Conservation (phyloP, 2,329 filamentous ascomycete genomes). For the Microthyrium microscopicum region DNA sequence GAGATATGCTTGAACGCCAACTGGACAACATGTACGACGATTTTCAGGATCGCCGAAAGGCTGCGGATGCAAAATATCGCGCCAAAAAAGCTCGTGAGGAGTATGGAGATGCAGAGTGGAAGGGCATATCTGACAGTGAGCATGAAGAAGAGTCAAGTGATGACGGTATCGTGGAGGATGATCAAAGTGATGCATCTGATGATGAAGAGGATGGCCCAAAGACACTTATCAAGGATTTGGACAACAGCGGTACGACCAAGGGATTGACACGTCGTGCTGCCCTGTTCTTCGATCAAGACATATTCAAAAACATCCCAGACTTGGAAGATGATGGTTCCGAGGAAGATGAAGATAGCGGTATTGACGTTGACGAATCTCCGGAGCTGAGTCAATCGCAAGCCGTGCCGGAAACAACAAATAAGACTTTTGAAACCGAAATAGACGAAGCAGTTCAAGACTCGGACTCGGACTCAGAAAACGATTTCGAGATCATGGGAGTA, state of each 20-base stretch:
- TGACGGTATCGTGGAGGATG: constrained; percentile 38
- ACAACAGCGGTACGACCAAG: constrained; percentile 32
- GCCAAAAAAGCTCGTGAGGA: constrained; percentile 78
- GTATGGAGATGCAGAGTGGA: constrained; percentile 77
- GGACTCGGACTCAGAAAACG: constrained; percentile 14
- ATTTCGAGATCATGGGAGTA: constrained; percentile 12
- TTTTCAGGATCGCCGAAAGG: constrained; percentile 66
- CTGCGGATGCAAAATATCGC: constrained; percentile 69
- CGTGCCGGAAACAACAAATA: constrained; percentile 1
- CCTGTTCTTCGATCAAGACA: constrained; percentile 85
- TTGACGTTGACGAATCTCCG: constrained; percentile 13
- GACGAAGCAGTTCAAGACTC: too few species aligned
- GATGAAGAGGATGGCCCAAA: constrained; percentile 37
- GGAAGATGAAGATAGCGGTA: constrained; percentile 27
- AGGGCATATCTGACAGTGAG: constrained; percentile 57
- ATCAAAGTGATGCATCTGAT: constrained; percentile 46
- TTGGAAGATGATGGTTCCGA: constrained; percentile 39
- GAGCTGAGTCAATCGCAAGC: not conserved
- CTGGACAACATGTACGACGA: constrained; percentile 77
- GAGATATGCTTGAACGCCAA: constrained; percentile 66
- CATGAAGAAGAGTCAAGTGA: constrained; percentile 39
- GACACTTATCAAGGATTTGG: constrained; percentile 45
- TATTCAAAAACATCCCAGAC: constrained; percentile 71
- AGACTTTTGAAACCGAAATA: constrained; percentile 1
- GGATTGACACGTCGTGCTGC: constrained; percentile 72